Base-by-base conservation (phyloP, 805 yeast species). In the Metschnikowia anglica region DNA sequence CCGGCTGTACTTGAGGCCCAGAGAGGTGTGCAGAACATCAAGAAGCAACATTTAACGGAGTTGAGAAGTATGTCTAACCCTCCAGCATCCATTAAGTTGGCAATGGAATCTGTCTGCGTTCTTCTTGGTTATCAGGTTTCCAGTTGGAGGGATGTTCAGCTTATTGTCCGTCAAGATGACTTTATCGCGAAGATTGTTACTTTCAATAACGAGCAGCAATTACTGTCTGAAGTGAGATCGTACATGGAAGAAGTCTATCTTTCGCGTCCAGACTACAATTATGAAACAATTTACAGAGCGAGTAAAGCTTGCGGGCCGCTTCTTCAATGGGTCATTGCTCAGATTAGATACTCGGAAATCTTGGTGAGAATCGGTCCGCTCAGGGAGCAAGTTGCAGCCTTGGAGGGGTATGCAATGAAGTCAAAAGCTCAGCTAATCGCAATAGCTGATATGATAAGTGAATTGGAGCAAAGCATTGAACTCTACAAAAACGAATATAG, bases 301-400 rank as follows among this genome's bases (percentile, higher is more conserved):
- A 85, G 95, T 61, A 88, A 86, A 56, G 97, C 97, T 0, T 88
- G 97, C 66, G 98, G 97, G 0, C 98, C 98, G 0, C 66, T 91
- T 26, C 57, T 85, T 15, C 82, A 81, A 47, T 91, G 98, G 98
- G 90, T 89, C 0, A 73, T 74, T 41, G 97, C 98, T 0, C 97
- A 91, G 50, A 70, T 89, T n/a, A 68, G 73, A n/a, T 91, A 84
- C 56, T 77, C 91, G 0, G 56, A 77, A 1, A 84, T 89, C 17
- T 65, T 88, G 33, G 84, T 85, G 27, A 76, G 73, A 38, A 76
- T 91, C 19, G 85, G 79, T 0, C 98, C 98, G 0, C 62, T 91
- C 52, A 68, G 81, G 43, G 69, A 69, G 4, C 96, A 89, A 52
- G 85, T 88, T 3, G 54, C 53, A 6, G 55, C 48, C 4, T 68